Conservation (phyloP, 2,329 filamentous ascomycete genomes). For the Hypoxylon rubiginosum region DNA sequence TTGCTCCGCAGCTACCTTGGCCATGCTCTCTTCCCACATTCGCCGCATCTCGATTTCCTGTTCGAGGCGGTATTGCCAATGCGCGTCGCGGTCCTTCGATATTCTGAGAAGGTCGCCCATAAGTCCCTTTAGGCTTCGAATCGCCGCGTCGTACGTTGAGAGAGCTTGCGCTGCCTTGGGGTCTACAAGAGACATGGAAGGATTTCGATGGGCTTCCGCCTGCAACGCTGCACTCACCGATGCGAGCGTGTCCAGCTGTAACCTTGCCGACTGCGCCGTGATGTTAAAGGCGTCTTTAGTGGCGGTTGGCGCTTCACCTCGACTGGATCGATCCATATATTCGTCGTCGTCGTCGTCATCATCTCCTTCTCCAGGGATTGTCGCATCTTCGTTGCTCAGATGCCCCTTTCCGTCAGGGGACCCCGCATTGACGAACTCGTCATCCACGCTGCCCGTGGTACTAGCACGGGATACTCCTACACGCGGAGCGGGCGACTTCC, state of each 20-base stretch:
- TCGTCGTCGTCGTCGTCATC: constrained; percentile 78
- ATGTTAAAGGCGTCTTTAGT: constrained; percentile 97
- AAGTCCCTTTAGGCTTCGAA: constrained; percentile 86
- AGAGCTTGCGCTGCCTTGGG: constrained; percentile 82
- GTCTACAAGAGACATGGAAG: constrained; percentile 80
- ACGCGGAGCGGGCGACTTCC: constrained; percentile 49
- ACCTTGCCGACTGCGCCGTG: constrained; percentile 91
- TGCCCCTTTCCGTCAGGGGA: constrained; percentile 59
- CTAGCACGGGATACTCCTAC: constrained; percentile 57
- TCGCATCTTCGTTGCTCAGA: constrained; percentile 52
- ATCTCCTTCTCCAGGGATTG: constrained; percentile 58
- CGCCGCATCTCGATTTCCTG: constrained; percentile 91
- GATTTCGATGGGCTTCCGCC: constrained; percentile 76
- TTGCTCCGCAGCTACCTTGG: constrained; percentile 93
- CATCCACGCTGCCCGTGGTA: constrained; percentile 64
- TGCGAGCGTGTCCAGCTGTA: constrained; percentile 91
- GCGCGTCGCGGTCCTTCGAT: constrained; percentile 91
- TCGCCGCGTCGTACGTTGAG: constrained; percentile 87
- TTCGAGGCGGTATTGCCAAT: constrained; percentile 96
- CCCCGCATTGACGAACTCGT: constrained; percentile 64
- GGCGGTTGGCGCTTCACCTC: constrained; percentile 77
- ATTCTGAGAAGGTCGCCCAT: constrained; percentile 91
- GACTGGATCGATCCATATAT: constrained; percentile 83
- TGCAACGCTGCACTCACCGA: constrained; percentile 88
- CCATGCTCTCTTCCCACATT: constrained; percentile 99